A percentile compares a stretch with the other conserved stretches of the same genome.
Evolutionary conservation across 2,329 filamentous ascomycete genomes (phyloP).

Genomic region (Aureobasidium zeae): DNA sequence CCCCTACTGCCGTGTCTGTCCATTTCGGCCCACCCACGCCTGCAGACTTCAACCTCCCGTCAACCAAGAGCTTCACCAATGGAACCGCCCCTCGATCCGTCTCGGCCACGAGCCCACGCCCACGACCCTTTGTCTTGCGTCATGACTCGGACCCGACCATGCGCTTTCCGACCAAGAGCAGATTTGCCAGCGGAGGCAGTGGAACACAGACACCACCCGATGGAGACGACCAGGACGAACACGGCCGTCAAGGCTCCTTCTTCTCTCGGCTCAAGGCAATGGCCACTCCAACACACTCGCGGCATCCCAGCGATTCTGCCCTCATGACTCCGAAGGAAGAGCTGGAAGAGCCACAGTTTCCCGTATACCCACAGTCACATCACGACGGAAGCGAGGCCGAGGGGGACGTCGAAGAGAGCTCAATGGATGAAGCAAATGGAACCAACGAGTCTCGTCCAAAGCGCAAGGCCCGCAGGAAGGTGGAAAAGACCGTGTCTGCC

Average conservation of each 20-base stretch:
- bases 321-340: slow-evolving; percentile 40
- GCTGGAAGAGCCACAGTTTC: slow-evolving; percentile 34
- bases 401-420: slow-evolving; percentile 78
- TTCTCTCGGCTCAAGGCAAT: slow-evolving; percentile 73
- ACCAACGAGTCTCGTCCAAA: slow-evolving; percentile 44
- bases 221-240: slow-evolving; percentile 57
- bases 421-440: slow-evolving; percentile 56
- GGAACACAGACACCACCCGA: slow-evolving; percentile 23
- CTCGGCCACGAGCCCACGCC: slow-evolving; percentile 1
- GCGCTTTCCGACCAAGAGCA: slow-evolving; percentile 4
- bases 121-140: slow-evolving; percentile 10
- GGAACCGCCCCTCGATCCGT: slow-evolving; percentile 2
- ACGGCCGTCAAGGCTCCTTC: slow-evolving; percentile 51
- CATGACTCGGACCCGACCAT: slow-evolving; percentile 13
- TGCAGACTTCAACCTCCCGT: slow-evolving; percentile 11
- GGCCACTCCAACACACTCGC: slow-evolving; percentile 45
- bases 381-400: slow-evolving; percentile 61
- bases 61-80: background rate
- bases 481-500: slow-evolving; percentile 52
- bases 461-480: slow-evolving; percentile 55
- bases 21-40: slow-evolving; percentile 14
- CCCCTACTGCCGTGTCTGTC: slow-evolving; percentile 8
- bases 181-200: slow-evolving; percentile 26
- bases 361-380: slow-evolving; percentile 36
- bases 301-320: slow-evolving; percentile 39